phyloP scores from a whole-genome alignment of 202 grass and related monocot species.

The Schoenoplectus tabernaemontani region DNA sequence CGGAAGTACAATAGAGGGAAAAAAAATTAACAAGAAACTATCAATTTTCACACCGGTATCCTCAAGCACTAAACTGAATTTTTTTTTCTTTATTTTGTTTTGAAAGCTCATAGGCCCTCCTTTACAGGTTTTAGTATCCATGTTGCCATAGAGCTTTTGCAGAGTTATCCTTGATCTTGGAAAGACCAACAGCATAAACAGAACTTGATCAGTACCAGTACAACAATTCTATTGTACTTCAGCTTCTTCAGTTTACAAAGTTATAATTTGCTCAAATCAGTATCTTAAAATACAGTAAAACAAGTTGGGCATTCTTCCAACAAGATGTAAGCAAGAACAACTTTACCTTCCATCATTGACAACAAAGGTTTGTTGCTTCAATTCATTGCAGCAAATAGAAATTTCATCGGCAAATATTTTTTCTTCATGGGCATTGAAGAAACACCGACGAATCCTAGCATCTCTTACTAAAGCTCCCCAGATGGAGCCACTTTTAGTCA shows the following conservation, averaged over 20 bases:
- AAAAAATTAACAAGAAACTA: neutral
- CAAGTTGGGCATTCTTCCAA: neutral
- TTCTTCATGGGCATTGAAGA: neutral
- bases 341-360: neutral
- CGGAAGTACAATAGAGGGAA: neutral
- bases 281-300: neutral
- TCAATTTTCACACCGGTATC: neutral
- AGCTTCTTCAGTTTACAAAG: neutral
- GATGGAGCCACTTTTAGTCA: constrained; percentile 29
- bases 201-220: neutral
- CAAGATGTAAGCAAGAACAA: neutral
- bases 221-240: neutral
- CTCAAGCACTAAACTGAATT: neutral
- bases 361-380: neutral
- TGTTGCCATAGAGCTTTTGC: no score
- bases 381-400: neutral
- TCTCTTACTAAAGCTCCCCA: constrained; percentile 15
- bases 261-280: neutral
- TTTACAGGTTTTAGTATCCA: no score
- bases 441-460: neutral
- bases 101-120: no score
- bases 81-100: no score
- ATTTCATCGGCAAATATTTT: neutral
- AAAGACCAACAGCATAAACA: neutral
- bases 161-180: neutral